These are phyloP conservation scores for Oidium heveae DNA, from an alignment of 2,329 filamentous ascomycete species.

Conservation along the genomic window DNA sequence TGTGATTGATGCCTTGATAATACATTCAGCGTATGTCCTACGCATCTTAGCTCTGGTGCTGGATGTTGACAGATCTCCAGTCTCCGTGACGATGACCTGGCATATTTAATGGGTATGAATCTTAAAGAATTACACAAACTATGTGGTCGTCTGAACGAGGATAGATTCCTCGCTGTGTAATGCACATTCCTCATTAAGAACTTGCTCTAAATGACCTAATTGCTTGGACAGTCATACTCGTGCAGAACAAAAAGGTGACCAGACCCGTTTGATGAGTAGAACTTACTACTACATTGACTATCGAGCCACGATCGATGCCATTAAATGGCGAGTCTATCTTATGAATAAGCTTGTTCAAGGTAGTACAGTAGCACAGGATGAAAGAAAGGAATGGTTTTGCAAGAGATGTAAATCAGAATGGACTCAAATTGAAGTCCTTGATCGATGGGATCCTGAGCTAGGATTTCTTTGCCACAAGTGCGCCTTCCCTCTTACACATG, in stretches of 20 bases:
- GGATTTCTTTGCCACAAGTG: conserved; percentile 76
- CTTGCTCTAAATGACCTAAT: not conserved
- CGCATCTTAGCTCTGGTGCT: conserved; percentile 1
- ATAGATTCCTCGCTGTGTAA: conserved; percentile 62
- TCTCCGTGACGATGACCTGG: conserved; percentile 68
- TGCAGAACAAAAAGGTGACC: conserved; percentile 54
- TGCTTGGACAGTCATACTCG: conserved; percentile 32
- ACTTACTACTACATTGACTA: conserved; percentile 98
- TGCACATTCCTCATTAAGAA: conserved; percentile 1
- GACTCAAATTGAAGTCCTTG: conserved; percentile 72
- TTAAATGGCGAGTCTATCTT: conserved; percentile 80
- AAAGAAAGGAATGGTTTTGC: conserved; percentile 85
- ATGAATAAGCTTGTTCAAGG: conserved; percentile 76
- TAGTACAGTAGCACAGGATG: conserved; percentile 51
- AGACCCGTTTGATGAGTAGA: conserved; percentile 55
- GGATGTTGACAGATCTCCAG: conserved; percentile 17
- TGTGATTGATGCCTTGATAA: conserved; percentile 54
- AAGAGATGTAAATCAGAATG: conserved; percentile 60
- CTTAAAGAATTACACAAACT: conserved; percentile 79
- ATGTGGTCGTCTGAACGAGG: conserved; percentile 62
- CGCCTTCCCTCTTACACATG: conserved; percentile 33
- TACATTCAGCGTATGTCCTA: conserved; percentile 37
- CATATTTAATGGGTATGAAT: conserved; percentile 68
- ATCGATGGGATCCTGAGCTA: conserved; percentile 35
- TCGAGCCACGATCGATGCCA: conserved; percentile 77